Base-by-base conservation (phyloP, 306 rosid species). In the Acacia acuminata region DNA sequence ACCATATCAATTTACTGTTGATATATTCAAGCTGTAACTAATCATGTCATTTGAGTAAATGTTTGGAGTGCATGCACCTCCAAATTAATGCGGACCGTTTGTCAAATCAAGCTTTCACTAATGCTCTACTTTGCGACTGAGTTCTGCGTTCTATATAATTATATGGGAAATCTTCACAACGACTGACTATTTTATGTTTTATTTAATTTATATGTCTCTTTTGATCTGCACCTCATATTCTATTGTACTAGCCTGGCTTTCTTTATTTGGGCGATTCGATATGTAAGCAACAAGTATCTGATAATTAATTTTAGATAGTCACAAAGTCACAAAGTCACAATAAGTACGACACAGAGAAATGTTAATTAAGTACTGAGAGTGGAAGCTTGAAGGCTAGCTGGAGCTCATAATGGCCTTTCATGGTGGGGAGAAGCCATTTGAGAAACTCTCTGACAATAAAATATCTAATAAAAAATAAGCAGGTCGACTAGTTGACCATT, bases 401-500 rank as follows among this genome's bases (percentile, higher is more conserved):
- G 42, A 38, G 42, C 8, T 38, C 42, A 38, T 55, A 20, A 58
- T 58, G 64, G 14, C 64, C 64, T 58, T n/a, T 58, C 30, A 58
- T 58, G 64, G 64, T 58, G 30, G 13, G 64, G 27, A 58, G 22
- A n/a, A 58, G 64, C 30, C 30, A n/a, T 58, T 22, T 22, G 64
- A 58, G 14, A 22, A 56, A 56, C n/a, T n/a, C 14, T 55, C 64
- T 10, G 64, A 58, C n/a, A n/a, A 58, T 58, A n/a, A 22, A 10
- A 36, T 38, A 38, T 6, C 42, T 58, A 79, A 56, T 40, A 61
- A 71, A 80, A 42, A 61, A 74, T 40, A 17, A n/a, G n/a, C 42
- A 61, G 84, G 75, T 68, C 5, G 71, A 76, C 38, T 70, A 1
- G 79, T 64, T 40, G 71, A 78, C 73, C 64, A 77, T n/a, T 38